Conservation (phyloP, 2,329 filamentous ascomycete species). For the Apiospora marii region DNA sequence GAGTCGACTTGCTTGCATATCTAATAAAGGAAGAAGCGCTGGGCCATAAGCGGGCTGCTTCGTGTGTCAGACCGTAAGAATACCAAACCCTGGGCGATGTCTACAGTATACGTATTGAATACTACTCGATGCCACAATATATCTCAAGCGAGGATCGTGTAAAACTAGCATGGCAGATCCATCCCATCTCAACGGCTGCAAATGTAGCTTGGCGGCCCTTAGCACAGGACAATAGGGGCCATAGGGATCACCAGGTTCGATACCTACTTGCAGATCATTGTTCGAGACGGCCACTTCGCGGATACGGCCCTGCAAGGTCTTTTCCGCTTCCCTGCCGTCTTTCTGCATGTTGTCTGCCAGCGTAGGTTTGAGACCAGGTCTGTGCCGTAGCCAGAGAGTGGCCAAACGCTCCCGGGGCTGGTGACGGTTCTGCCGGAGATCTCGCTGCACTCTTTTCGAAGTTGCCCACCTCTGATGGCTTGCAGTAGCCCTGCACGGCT, state of each 20-base stretch:
- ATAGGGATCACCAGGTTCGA: not conserved
- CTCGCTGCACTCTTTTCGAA: conserved; percentile 1
- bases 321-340: conserved; percentile 11
- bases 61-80: conserved; percentile 1
- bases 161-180: not conserved
- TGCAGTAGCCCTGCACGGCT: not conserved
- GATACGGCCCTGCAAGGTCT: not conserved
- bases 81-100: not conserved
- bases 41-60: not conserved
- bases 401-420: not conserved
- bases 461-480: not conserved
- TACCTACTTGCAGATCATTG: not conserved
- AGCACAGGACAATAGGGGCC: not conserved
- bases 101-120: not conserved
- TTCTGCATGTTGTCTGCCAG: conserved; percentile 4
- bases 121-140: not conserved
- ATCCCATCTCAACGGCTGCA: not conserved
- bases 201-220: conserved; percentile 4
- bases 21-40: conserved; percentile 2
- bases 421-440: not conserved
- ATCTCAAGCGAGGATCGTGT: not conserved
- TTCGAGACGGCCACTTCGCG: not conserved
- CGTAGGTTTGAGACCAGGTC: conserved; percentile 11
- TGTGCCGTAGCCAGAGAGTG: not conserved
- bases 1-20: conserved; percentile 8